Conservation (phyloP, 768 basidiomycete species). For the Boletus subparvulus region DNA sequence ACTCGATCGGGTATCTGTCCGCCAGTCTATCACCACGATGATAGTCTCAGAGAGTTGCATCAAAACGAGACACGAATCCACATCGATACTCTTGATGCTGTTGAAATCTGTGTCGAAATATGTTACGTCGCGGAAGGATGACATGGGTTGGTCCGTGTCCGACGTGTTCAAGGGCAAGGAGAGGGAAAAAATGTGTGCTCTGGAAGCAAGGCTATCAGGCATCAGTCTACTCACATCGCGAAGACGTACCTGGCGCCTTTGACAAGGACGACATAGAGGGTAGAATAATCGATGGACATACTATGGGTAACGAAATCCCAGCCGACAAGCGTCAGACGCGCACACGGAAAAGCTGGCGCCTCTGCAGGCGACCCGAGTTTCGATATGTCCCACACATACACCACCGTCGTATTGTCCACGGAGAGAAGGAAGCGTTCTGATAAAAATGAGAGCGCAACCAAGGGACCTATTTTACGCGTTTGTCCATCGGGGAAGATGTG, state of each 20-base stretch:
- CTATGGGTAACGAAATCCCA: conserved; percentile 3
- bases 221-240: neutral
- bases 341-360: conserved; percentile 1
- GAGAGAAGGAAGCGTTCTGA: conserved; percentile 14
- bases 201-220: neutral
- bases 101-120: conserved; percentile 3
- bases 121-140: conserved; percentile 1
- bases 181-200: conserved; percentile 12
- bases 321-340: neutral
- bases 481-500: neutral
- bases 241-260: conserved; percentile 8
- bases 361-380: neutral
- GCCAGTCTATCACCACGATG: conserved; percentile 41
- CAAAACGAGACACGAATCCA: conserved; percentile 28
- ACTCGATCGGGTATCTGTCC: conserved; percentile 15
- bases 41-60: conserved; percentile 26
- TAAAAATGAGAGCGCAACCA: conserved; percentile 1
- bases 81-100: conserved; percentile 34
- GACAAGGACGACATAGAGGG: conserved; percentile 12
- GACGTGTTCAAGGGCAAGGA: neutral
- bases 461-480: neutral
- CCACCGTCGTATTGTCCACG: conserved; percentile 1
- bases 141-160: neutral
- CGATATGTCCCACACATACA: conserved; percentile 15
- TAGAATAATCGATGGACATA: conserved; percentile 11